phyloP scores from a whole-genome alignment of 108 stramenopile genomes.

The Nannochloropsis gaditana region DNA sequence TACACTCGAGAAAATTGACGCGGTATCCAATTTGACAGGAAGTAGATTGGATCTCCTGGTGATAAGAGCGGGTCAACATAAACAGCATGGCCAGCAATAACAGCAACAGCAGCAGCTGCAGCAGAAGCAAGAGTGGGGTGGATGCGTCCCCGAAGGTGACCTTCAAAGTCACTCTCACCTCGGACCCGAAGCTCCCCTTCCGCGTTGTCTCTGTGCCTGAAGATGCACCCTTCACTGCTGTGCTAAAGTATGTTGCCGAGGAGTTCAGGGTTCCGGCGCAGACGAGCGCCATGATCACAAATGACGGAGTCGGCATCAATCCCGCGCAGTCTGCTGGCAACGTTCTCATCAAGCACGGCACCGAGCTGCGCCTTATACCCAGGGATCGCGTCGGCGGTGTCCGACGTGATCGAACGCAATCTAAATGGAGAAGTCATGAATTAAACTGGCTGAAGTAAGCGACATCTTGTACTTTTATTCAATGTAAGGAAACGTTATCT shows the following conservation, averaged over 20 bases:
- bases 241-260: conserved; percentile 30
- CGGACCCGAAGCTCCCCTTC: conserved; percentile 33
- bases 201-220: conserved; percentile 28
- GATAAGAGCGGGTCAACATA: not conserved
- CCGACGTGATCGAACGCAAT: too few relatives aligned
- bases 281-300: conserved; percentile 33
- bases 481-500: too few relatives aligned
- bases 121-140: not conserved
- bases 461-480: too few relatives aligned
- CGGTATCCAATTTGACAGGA: too few relatives aligned
- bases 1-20: too few relatives aligned
- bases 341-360: conserved; percentile 32
- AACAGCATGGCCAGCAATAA: not conserved
- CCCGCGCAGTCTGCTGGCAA: conserved; percentile 26
- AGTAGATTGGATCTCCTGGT: too few relatives aligned
- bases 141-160: conserved; percentile 27
- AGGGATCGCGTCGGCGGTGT: conserved; percentile 28
- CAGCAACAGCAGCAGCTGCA: not conserved
- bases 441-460: too few relatives aligned
- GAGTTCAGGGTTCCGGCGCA: conserved; percentile 31
- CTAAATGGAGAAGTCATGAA: too few relatives aligned
- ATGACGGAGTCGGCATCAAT: conserved; percentile 34
- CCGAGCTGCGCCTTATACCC: conserved; percentile 35
- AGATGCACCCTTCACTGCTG: conserved; percentile 35
- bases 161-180: conserved; percentile 33